A percentile compares a stretch with the other conserved stretches of the same genome.
These are phyloP conservation scores for Aspergillus sp. DNA, from an alignment of 2,329 filamentous ascomycete genomes.

Conservation along the genomic window DNA sequence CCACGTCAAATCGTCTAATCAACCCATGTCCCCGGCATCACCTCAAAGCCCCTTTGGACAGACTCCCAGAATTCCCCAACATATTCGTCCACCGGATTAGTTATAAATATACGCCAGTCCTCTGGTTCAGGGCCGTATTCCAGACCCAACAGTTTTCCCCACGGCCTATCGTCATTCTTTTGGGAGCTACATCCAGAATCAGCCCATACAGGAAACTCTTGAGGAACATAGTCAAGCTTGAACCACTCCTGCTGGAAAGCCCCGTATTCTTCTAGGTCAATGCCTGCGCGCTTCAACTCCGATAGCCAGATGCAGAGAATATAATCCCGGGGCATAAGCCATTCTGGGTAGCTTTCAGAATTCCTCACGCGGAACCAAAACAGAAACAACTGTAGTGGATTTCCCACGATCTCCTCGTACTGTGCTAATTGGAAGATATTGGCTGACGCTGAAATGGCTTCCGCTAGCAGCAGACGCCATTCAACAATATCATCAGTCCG, in stretches of 20 bases:
- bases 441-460: background rate
- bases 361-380: too few species aligned
- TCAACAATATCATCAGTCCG: background rate
- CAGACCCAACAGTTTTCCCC: background rate
- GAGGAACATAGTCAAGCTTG: background rate
- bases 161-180: background rate
- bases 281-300: background rate
- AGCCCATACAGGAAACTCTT: too few species aligned
- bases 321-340: background rate
- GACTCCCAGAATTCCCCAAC: background rate
- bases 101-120: background rate
- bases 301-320: background rate
- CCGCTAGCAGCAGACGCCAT: background rate
- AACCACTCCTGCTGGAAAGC: background rate
- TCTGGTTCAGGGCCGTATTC: background rate
- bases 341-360: too few species aligned
- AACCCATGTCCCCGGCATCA: background rate
- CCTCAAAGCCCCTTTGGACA: background rate
- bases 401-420: rapidly evolving
- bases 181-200: rapidly evolving
- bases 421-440: background rate
- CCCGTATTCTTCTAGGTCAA: background rate
- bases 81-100: background rate
- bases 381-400: background rate
- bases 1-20: background rate